Evolutionary conservation across 2,329 filamentous ascomycete species (phyloP), one percentile per base, ranked within the genome.

Genomic region (Phaeophleospora eucalypticola): DNA sequence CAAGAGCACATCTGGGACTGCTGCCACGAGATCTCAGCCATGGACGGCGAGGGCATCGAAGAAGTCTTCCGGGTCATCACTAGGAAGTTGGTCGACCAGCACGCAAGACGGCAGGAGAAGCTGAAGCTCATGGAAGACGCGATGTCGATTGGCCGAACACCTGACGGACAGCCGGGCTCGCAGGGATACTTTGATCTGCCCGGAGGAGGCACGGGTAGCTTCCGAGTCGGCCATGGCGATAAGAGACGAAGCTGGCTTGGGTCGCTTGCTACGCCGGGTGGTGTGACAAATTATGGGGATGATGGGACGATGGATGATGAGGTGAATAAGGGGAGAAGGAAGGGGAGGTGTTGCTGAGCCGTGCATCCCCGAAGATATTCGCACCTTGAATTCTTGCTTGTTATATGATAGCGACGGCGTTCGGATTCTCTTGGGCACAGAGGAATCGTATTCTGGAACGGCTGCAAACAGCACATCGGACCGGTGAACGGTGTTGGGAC

Each of bases 1-100:
- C 56, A 59, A 29, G 90, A 96, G 64, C 83, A 89, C 4, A 89
- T 90, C 43, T 97, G 91, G 90, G 90, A 96, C 62, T 94, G 89
- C 53, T 97, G 91, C 67, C 93, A 97, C 68, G 93, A 98, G 72
- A 91, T 98, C 63, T 90, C 84, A 58, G 90, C 91, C 39, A 91
- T 94, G 74, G 89, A 85, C 61, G 90, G 90, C 46, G 90, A 96
- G 73, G 91, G 91, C 15, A 90, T 98, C 15, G 93, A 97, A 59
- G 93, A 97, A 69, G 89, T 98, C 0, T 97, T 97, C 61, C 80
- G 91, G 1, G 88, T 95, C 19, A 86, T 89, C 37, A 93, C 90
- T 7, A 76, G 94, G 60, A 95, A 95, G 70, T 70, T 85, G 15
- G 82, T 84, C 4, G 91, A 96, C 71, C 80, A 91, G 62, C 72